Percentiles rank a stretch among this genome's conserved stretches.
These are phyloP conservation scores for Pezicula neosporulosa DNA, from an alignment of 2,329 filamentous ascomycete genomes.

Conservation along the genomic window DNA sequence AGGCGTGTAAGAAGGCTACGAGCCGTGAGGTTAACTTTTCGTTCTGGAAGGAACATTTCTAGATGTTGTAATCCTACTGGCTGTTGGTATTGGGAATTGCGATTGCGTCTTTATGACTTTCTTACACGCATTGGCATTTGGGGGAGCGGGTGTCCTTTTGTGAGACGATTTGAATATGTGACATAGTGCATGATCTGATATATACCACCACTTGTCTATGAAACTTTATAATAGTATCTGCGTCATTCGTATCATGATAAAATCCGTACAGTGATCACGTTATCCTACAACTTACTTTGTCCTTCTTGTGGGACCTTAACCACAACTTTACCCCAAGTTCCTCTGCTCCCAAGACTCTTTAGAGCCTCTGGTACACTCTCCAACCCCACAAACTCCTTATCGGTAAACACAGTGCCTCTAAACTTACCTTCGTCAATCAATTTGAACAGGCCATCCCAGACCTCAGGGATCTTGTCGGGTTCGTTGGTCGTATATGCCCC, in stretches of 20 bases:
- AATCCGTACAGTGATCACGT: neutral
- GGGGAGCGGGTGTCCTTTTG: slow-evolving; percentile 6
- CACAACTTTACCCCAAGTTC: slow-evolving; percentile 96
- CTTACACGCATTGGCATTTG: slow-evolving; percentile 7
- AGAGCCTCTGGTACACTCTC: slow-evolving; percentile 76
- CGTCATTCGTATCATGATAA: neutral
- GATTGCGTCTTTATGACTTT: slow-evolving; percentile 1
- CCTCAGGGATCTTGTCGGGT: slow-evolving; percentile 61
- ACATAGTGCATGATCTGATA: neutral
- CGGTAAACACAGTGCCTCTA: slow-evolving; percentile 75
- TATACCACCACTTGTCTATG: neutral
- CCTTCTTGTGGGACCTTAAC: slow-evolving; percentile 74
- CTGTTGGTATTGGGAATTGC: neutral
- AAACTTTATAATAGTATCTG: neutral
- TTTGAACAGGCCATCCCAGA: slow-evolving; percentile 81
- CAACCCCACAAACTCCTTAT: slow-evolving; percentile 78
- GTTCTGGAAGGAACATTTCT: slow-evolving; percentile 98
- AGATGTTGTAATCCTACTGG: slow-evolving; percentile 16
- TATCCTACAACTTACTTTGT: slow-evolving; percentile 48
- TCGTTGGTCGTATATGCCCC: slow-evolving; percentile 77
- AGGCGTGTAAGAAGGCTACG: slow-evolving; percentile 70
- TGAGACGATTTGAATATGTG: neutral
- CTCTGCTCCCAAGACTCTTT: slow-evolving; percentile 71
- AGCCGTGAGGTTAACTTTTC: slow-evolving; percentile 83
- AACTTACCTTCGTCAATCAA: slow-evolving; percentile 78